Evolutionary conservation across 1,284 basidiomycete genomes (phyloP).

Genomic region (Puccinia polysora): DNA sequence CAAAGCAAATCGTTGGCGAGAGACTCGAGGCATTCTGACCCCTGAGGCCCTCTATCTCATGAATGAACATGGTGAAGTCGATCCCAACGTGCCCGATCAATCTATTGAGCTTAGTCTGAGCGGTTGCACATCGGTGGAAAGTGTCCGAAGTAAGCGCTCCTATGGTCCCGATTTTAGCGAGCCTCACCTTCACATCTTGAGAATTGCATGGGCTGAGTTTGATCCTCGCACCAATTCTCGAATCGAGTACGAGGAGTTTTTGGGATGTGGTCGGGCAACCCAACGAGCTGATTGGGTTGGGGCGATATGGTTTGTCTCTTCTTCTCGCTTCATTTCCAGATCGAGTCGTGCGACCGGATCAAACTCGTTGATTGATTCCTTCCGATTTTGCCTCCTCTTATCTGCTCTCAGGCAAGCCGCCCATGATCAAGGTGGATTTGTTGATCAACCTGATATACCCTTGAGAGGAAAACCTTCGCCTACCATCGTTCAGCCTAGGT

Average conservation of each 20-base stretch:
- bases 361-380: not conserved
- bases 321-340: not conserved
- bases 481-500: not conserved
- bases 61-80: conserved; percentile 37
- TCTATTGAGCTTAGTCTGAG: conserved; percentile 33
- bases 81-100: conserved; percentile 25
- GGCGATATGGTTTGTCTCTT: conserved; percentile 33
- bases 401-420: conserved; percentile 31
- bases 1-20: conserved; percentile 26
- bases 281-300: conserved; percentile 44
- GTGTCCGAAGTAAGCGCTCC: conserved; percentile 40
- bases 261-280: conserved; percentile 41
- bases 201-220: conserved; percentile 42
- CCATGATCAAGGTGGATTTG: conserved; percentile 40
- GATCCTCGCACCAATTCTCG: conserved; percentile 37
- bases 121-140: conserved; percentile 38
- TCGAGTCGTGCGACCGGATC: not conserved
- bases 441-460: conserved; percentile 43
- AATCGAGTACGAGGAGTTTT: conserved; percentile 38
- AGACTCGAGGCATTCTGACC: conserved; percentile 40
- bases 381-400: too few species aligned
- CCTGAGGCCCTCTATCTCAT: conserved; percentile 32
- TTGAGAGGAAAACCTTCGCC: conserved; percentile 24
- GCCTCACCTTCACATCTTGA: conserved; percentile 39
- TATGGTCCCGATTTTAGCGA: conserved; percentile 40